These are phyloP conservation scores for Backusella sp. DNA, from an alignment of 192 early-diverging fungal species.

Conservation along the genomic window DNA sequence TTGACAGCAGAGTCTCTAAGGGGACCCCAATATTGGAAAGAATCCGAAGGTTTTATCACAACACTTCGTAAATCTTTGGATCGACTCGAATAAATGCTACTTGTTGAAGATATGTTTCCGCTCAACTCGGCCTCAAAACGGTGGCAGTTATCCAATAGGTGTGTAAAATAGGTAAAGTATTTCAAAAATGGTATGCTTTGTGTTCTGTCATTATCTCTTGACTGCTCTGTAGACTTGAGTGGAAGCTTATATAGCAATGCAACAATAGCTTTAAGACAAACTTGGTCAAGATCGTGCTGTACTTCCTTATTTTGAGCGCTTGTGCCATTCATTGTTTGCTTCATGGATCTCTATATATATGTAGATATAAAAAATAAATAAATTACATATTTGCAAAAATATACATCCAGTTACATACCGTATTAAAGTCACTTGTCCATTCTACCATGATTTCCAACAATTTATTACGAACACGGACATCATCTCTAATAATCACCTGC, in stretches of 20 bases:
- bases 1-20: slow-evolving; percentile 50
- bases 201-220: slow-evolving; percentile 47
- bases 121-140: slow-evolving; percentile 40
- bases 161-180: slow-evolving; percentile 74
- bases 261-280: slow-evolving; percentile 70
- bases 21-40: slow-evolving; percentile 4
- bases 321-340: not conserved
- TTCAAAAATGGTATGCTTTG: slow-evolving; percentile 61
- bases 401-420: slow-evolving; percentile 28
- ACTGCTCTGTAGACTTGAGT: slow-evolving; percentile 59
- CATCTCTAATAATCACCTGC: slow-evolving; percentile 62
- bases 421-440: slow-evolving; percentile 67
- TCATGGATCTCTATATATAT: not conserved
- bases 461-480: slow-evolving; percentile 64
- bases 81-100: not conserved
- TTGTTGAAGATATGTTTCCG: not conserved
- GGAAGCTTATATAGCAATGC: slow-evolving; percentile 65
- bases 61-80: slow-evolving; percentile 1
- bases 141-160: slow-evolving; percentile 60
- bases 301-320: slow-evolving; percentile 51
- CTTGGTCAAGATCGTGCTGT: slow-evolving; percentile 73
- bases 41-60: not conserved
- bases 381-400: not conserved
- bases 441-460: slow-evolving; percentile 65
- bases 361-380: not conserved